Evolutionary conservation across 768 basidiomycete genomes (phyloP).

Genomic region (Termitomyces sp.): DNA sequence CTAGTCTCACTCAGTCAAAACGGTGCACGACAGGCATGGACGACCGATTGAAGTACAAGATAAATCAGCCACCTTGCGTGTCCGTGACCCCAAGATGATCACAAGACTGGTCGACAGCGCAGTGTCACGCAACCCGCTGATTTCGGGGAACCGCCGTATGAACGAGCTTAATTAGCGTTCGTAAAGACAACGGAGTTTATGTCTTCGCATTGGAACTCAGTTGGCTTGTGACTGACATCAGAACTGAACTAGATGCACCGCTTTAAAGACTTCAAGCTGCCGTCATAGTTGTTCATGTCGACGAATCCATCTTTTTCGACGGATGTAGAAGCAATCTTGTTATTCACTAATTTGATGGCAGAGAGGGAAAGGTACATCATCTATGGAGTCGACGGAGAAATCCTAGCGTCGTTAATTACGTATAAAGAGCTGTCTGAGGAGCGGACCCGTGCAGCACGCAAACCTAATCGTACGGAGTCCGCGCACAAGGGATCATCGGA

Average conservation of each 20-base stretch:
- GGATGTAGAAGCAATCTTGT: neutral
- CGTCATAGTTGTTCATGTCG: neutral
- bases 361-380: neutral
- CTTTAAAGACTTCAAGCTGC: neutral
- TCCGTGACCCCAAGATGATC: conserved; percentile 1
- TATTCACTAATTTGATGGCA: neutral
- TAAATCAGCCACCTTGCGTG: conserved; percentile 11
- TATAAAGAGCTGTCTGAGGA: neutral
- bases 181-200: too few relatives aligned
- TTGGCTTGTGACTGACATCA: neutral
- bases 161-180: neutral
- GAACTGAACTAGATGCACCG: neutral
- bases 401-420: neutral
- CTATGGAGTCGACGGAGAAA: neutral
- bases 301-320: neutral
- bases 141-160: neutral
- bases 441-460: neutral
- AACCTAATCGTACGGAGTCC: conserved; percentile 6
- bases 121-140: neutral
- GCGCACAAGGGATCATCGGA: conserved; percentile 5
- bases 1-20: conserved; percentile 11
- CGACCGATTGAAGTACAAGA: conserved; percentile 6
- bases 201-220: too few relatives aligned
- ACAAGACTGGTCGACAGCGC: conserved; percentile 4
- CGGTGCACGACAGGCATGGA: conserved; percentile 1